Percentiles rank a stretch among this genome's conserved stretches.
These are phyloP conservation scores for Aspergillus sp. DNA, from an alignment of 2,329 filamentous ascomycete genomes.

Conservation along the genomic window DNA sequence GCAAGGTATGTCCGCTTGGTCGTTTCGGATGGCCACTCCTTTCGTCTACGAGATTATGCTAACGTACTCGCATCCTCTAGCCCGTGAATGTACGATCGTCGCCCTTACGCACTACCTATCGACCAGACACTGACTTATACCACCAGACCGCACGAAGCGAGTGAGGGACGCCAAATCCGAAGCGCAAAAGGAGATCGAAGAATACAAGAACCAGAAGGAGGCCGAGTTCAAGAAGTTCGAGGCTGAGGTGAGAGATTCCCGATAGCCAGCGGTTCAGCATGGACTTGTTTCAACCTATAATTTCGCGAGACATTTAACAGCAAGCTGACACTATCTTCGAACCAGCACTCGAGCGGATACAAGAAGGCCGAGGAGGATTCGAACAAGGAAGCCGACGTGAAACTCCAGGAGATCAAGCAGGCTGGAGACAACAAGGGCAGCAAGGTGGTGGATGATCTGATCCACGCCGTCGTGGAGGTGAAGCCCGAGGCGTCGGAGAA, in stretches of 20 bases:
- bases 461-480: conserved; percentile 81
- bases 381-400: conserved; percentile 73
- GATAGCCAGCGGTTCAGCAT: background rate
- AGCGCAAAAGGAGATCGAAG: conserved; percentile 96
- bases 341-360: conserved; percentile 88
- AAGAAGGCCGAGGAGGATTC: conserved; percentile 76
- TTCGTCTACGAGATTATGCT: conserved; percentile 12
- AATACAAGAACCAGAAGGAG: conserved; percentile 87
- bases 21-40: too few relatives aligned
- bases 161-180: conserved; percentile 95
- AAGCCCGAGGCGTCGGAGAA: conserved; percentile 66
- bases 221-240: conserved; percentile 94
- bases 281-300: background rate
- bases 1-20: conserved; percentile 63
- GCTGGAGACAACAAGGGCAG: conserved; percentile 77
- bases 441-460: conserved; percentile 77
- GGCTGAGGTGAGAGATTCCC: conserved; percentile 58
- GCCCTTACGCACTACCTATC: conserved; percentile 10
- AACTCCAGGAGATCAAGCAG: conserved; percentile 78
- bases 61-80: conserved; percentile 48
- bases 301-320: background rate
- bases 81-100: conserved; percentile 73
- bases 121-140: conserved; percentile 10
- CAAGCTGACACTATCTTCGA: background rate
- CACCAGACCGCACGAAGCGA: conserved; percentile 83